Evolutionary conservation across 441 rosid genomes (phyloP), one percentile per base, ranked within the genome.

Genomic region (Erodium moschatum): DNA sequence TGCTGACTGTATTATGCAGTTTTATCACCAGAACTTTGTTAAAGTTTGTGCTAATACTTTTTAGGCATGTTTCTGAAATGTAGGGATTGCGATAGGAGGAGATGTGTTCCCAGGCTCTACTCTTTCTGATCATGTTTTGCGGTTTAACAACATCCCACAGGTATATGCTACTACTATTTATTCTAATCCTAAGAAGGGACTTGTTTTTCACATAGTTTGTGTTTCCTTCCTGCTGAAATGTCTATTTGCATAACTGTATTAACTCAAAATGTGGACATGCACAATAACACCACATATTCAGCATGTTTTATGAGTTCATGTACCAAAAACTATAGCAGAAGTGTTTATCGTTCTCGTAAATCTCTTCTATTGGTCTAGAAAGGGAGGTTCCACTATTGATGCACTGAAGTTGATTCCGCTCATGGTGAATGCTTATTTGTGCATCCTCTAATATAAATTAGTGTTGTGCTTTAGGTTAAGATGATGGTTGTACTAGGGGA

Each of bases 71-170:
- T 70, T 70, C 66, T 76, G 69, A 65, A 70, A 79, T 62, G 19
- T 66, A 92, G 98, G 98, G 69, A 87, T 92, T 80, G 98, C 96
- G 67, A 92, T 90, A 72, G 97, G 96, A 80, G 98, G 98, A 72
- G 98, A 92, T 81, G 98, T 90, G 72, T 92, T 90, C 83, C 97
- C 96, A 0, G 96, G 96, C 56, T 92, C 98, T 50, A 92, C 98
- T 40, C 86, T 92, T 67, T 92, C 97, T 66, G 94, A 92, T 81
- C 92, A 90, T 76, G 83, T 89, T 69, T 78, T 92, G 85, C 80
- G 98, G 76, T 92, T 92, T 76, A 90, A 89, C 85, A 90, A 90
- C 82, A 92, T 92, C 74, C 97, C 97, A 61, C 96, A 90, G 89
- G 97, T 92, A 79, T 71, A 70, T 72, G 50, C 31, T 20, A 24